A percentile compares a stretch with the other conserved stretches of the same genome.
Conservation (phyloP, 352 stramenopile genomes). For the Phytophthora europaea region DNA sequence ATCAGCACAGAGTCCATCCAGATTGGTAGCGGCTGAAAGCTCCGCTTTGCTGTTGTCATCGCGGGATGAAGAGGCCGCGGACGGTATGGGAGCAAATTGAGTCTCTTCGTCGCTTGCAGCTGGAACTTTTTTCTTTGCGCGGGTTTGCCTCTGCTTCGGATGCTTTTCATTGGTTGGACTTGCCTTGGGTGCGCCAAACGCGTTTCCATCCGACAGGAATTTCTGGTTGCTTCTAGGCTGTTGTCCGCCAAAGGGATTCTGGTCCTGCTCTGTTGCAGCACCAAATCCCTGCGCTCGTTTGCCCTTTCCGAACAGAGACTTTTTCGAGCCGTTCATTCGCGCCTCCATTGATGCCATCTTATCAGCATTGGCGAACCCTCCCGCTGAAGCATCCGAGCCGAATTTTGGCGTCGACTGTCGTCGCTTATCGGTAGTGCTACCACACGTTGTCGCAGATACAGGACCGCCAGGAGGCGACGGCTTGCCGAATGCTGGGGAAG, state of each 20-base stretch:
- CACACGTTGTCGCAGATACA: slow-evolving; percentile 30
- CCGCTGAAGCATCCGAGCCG: slow-evolving; percentile 25
- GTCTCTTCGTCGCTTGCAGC: slow-evolving; percentile 34
- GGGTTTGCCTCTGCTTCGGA: slow-evolving; percentile 34
- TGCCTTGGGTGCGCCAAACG: slow-evolving; percentile 11
- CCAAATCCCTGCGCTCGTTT: slow-evolving; percentile 33
- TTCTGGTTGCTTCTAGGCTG: slow-evolving; percentile 18
- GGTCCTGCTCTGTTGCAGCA: slow-evolving; percentile 5
- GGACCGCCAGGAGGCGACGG: slow-evolving; percentile 11
- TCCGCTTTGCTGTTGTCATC: slow-evolving; percentile 61
- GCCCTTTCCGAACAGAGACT: slow-evolving; percentile 28
- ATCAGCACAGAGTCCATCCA: slow-evolving; percentile 83
- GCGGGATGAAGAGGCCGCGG: neutral
- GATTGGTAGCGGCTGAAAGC: slow-evolving; percentile 66
- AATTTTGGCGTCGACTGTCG: slow-evolving; percentile 28
- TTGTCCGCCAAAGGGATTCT: slow-evolving; percentile 26
- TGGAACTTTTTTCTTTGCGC: slow-evolving; percentile 39
- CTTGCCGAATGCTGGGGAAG: slow-evolving; percentile 26
- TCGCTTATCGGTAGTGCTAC: slow-evolving; percentile 26
- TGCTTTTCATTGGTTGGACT: slow-evolving; percentile 29
- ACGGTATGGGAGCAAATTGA: slow-evolving; percentile 10
- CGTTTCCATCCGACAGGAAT: slow-evolving; percentile 6
- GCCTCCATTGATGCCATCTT: slow-evolving; percentile 40
- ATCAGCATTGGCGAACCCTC: slow-evolving; percentile 23
- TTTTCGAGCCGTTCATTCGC: slow-evolving; percentile 44